These are phyloP conservation scores for Cenchrus fungigraminus DNA, from an alignment of 176 grass and related monocot genomes.

Conservation along the genomic window DNA sequence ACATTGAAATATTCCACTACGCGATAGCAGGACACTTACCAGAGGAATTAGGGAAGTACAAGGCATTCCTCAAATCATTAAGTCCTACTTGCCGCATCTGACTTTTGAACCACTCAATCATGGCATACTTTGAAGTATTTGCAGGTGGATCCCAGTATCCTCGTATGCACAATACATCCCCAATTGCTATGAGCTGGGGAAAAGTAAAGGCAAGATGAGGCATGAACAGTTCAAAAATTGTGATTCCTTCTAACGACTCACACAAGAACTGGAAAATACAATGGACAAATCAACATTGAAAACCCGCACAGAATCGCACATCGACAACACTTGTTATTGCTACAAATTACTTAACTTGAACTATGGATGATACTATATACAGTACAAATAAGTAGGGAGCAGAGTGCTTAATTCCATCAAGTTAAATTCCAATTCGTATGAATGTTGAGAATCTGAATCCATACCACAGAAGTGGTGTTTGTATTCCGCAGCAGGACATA, in stretches of 20 bases:
- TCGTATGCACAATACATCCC: conserved; percentile 63
- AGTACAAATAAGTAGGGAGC: background rate
- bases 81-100: conserved; percentile 67
- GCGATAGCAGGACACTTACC: conserved; percentile 38
- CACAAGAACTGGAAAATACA: background rate
- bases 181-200: conserved; percentile 73
- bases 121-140: conserved; percentile 56
- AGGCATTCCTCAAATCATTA: conserved; percentile 49
- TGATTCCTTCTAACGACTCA: background rate
- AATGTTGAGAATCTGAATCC: background rate
- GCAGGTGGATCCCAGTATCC: conserved; percentile 87
- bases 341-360: conserved; percentile 6
- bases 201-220: conserved; percentile 22
- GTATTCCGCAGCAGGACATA: conserved; percentile 83
- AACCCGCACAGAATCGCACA: background rate
- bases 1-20: background rate
- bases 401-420: background rate
- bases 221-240: background rate
- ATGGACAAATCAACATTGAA: background rate
- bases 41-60: conserved; percentile 70
- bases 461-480: conserved; percentile 88
- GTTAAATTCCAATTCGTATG: background rate
- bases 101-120: conserved; percentile 74
- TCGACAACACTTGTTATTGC: background rate
- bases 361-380: background rate